Percentiles rank a stretch among this genome's conserved stretches.
phyloP scores from a whole-genome alignment of 768 basidiomycete genomes.

The Trametes villosa region DNA sequence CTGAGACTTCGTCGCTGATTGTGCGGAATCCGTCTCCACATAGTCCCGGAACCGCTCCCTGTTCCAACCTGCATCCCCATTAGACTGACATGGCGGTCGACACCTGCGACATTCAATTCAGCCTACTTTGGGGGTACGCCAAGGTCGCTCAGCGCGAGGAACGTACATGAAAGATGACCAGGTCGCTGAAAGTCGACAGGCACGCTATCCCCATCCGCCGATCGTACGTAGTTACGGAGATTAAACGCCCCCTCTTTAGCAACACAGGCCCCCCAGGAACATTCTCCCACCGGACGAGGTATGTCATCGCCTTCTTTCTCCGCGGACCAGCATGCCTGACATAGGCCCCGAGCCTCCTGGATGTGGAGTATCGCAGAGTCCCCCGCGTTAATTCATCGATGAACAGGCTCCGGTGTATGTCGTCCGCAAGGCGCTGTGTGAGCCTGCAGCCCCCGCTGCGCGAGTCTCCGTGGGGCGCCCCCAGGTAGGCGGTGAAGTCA shows the following conservation, averaged over 20 bases:
- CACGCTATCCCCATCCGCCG: neutral
- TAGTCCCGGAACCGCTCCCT: too few relatives aligned
- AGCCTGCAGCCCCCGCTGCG: neutral
- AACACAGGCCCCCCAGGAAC: neutral
- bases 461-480: neutral
- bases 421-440: too few relatives aligned
- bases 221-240: conserved; percentile 6
- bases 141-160: too few relatives aligned
- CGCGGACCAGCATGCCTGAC: neutral
- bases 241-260: neutral
- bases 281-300: neutral
- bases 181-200: neutral
- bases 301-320: conserved; percentile 9
- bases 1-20: conserved; percentile 8
- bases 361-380: conserved; percentile 4
- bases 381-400: neutral
- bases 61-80: neutral
- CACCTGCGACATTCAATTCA: too few relatives aligned
- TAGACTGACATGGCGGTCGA: too few relatives aligned
- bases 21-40: neutral
- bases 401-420: neutral
- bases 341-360: conserved; percentile 10
- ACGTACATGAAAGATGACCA: too few relatives aligned
- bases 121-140: too few relatives aligned
- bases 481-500: neutral